Conservation (phyloP, 2,329 filamentous ascomycete genomes). For the Celoporthe dispersa region DNA sequence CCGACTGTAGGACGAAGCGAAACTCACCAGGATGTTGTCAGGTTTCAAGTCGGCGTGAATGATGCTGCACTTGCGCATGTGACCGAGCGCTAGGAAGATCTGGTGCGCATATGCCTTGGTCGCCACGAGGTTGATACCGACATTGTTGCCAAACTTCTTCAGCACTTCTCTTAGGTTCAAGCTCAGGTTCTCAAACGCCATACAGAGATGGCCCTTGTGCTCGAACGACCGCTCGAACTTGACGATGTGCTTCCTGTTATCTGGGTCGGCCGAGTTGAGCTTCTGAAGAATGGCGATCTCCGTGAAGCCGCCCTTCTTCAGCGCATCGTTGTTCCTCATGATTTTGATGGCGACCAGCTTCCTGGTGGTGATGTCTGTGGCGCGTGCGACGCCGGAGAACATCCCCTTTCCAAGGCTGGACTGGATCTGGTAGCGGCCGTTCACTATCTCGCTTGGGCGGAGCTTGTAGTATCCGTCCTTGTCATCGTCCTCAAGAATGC, state of each 20-base stretch:
- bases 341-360: constrained; percentile 94
- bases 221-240: constrained; percentile 87
- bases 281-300: constrained; percentile 93
- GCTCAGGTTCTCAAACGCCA: constrained; percentile 94
- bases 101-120: constrained; percentile 91
- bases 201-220: constrained; percentile 92
- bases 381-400: constrained; percentile 94
- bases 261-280: constrained; percentile 81
- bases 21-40: constrained; percentile 86
- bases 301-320: constrained; percentile 88
- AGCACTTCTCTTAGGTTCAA: constrained; percentile 92
- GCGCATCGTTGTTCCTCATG: constrained; percentile 92
- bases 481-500: constrained; percentile 90
- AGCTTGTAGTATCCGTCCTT: constrained; percentile 96
- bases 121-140: constrained; percentile 87
- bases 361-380: constrained; percentile 75
- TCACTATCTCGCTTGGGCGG: constrained; percentile 86
- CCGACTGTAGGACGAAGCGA: not conserved
- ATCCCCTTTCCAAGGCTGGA: constrained; percentile 89
- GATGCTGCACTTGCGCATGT: constrained; percentile 90
- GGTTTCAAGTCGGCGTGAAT: constrained; percentile 96
- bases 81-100: constrained; percentile 86
- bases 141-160: constrained; percentile 93
- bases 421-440: constrained; percentile 87
- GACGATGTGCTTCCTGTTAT: constrained; percentile 90